Evolutionary conservation across 176 grass and related monocot species (phyloP), one percentile per base, ranked within the genome.

Genomic region (Aegilops speltoides): DNA sequence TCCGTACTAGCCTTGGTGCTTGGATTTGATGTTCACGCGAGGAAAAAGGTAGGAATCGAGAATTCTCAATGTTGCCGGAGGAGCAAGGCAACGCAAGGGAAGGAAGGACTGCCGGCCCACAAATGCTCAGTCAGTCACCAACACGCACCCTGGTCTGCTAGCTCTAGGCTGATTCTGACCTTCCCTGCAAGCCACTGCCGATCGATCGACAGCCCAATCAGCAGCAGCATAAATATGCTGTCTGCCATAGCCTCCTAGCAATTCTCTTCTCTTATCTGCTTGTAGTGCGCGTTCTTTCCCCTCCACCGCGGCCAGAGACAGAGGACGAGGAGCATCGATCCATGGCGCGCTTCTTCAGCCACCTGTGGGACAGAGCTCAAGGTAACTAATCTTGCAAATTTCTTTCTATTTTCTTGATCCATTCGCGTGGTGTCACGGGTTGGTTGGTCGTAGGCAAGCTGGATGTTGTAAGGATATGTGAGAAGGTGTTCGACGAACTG

Each of bases 381-480:
- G 93, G 74, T 77, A 56, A 5, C 54, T 0, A 63, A 75, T 63
- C n/a, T 3, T 43, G 41, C 0, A 11, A 12, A 43, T 11, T 12
- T 43, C 41, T 43, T 43, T 43, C 41, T 43, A 12, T 43, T 43
- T 43, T 43, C 41, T 43, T 43, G 12, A 48, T 13, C 43, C 43
- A 46, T 46, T 46, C 43, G 12, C 4, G 43, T 0, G 45, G 13
- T 50, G 36, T n/a, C 3, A 63, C 11, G 5, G 1, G 10, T n/a
- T 20, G 23, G 14, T 56, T 37, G 15, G 22, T 77, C 54, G 19
- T 41, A 97, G 95, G 95, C 52, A 95, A 91, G 68, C 60, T n/a
- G 70, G 82, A 90, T 1, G 86, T 97, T 4, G 28, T 59, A 9
- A 79, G 14, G 22, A 97, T 97, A 43, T 97, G 91, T 57, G 50